Conservation (phyloP, 805 yeast species). For the Wickerhamiella sorbophila region DNA sequence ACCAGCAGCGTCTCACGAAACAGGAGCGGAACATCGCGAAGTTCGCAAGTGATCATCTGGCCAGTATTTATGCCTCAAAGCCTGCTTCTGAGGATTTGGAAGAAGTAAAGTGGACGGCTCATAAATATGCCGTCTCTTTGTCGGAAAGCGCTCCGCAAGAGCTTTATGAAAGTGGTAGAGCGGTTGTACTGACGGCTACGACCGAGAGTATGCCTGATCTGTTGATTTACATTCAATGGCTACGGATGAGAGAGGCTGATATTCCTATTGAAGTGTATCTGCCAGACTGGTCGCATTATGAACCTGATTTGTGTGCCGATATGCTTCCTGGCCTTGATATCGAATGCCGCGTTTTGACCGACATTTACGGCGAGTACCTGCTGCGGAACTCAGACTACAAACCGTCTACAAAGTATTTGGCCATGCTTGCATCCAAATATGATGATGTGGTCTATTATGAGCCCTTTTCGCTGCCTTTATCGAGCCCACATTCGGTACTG, state of each 20-base stretch:
- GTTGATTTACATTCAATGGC: slow-evolving; percentile 44
- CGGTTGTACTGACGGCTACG: slow-evolving; percentile 65
- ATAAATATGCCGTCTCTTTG: slow-evolving; percentile 7
- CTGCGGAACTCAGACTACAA: slow-evolving; percentile 52
- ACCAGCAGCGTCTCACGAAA: neutral
- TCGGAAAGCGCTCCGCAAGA: slow-evolving; percentile 7
- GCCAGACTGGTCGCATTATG: slow-evolving; percentile 57
- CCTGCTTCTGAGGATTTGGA: slow-evolving; percentile 7
- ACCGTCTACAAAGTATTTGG: slow-evolving; percentile 40
- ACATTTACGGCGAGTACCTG: slow-evolving; percentile 43
- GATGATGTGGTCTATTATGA: slow-evolving; percentile 59
- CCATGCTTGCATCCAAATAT: slow-evolving; percentile 57
- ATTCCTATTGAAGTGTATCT: slow-evolving; percentile 74
- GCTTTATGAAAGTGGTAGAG: slow-evolving; percentile 28
- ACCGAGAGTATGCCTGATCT: slow-evolving; percentile 65
- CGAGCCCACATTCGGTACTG: slow-evolving; percentile 48
- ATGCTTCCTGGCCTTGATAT: slow-evolving; percentile 50
- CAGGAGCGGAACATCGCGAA: neutral
- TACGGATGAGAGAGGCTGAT: slow-evolving; percentile 48
- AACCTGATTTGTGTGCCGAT: slow-evolving; percentile 51
- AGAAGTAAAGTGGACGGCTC: slow-evolving; percentile 8
- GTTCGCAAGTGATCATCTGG: neutral
- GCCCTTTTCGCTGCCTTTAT: slow-evolving; percentile 61
- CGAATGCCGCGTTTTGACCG: slow-evolving; percentile 49
- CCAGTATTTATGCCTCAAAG: neutral